These are phyloP conservation scores for Gryganskiella cystojenkinii DNA, from an alignment of 192 early-diverging fungal genomes.

Conservation along the genomic window DNA sequence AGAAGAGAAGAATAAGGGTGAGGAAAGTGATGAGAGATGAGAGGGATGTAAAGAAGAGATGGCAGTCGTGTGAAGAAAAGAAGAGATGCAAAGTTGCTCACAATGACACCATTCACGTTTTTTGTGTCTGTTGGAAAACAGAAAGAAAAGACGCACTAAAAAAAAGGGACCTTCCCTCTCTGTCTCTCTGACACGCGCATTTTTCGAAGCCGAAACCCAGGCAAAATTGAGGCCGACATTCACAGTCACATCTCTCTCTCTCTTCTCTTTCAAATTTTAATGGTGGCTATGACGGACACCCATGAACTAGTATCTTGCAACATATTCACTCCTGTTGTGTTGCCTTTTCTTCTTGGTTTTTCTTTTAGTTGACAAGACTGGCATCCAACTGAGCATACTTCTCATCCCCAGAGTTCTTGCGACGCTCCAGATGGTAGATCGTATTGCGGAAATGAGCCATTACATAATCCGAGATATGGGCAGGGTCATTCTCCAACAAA, in stretches of 20 bases:
- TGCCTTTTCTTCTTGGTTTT: neutral
- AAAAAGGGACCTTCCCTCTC: neutral
- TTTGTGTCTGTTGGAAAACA: neutral
- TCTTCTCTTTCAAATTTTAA: neutral
- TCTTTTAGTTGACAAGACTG: slow-evolving; percentile 16
- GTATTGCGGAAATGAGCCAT: slow-evolving; percentile 77
- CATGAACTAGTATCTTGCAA: neutral
- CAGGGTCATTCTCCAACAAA: slow-evolving; percentile 67
- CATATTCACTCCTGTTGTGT: neutral
- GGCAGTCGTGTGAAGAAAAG: neutral
- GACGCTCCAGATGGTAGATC: slow-evolving; percentile 68
- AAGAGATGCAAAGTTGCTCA: neutral
- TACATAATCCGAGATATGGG: slow-evolving; percentile 71
- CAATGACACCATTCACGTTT: slow-evolving; percentile 3
- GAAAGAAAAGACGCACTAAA: too few relatives aligned
- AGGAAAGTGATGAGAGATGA: neutral
- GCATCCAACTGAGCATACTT: slow-evolving; percentile 49
- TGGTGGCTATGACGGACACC: too few relatives aligned
- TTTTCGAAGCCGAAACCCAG: too few relatives aligned
- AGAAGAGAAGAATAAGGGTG: neutral
- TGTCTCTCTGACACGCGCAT: neutral
- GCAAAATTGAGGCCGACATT: too few relatives aligned
- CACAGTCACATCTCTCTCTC: neutral
- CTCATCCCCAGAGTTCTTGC: slow-evolving; percentile 52
- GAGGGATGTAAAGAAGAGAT: neutral